Base-by-base conservation (phyloP, 768 basidiomycete species). In the Tulasnella sp. region DNA sequence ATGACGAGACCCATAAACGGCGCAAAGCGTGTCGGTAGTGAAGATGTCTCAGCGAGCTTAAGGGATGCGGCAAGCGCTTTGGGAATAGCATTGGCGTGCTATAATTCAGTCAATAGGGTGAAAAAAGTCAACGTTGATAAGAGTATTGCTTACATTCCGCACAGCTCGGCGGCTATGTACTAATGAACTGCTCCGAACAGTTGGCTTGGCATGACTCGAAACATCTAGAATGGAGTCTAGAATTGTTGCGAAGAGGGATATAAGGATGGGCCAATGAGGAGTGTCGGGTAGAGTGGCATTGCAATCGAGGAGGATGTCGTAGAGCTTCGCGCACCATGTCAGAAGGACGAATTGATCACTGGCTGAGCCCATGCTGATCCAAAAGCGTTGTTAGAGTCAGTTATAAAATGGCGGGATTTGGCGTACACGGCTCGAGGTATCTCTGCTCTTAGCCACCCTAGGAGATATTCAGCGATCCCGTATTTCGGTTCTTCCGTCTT, bases 371-470 rank as follows among this genome's bases (percentile, higher is more conserved):
- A 23, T 15, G 55, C 40, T 39, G 73, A 55, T 46, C 7, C n/a
- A 37, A 48, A 16, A 26, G 67, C 18, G 26, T 9, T 35, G 71
- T 61, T n/a, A 80, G 57, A 55, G 74, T 73, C 71, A 37, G 77
- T 73, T 75, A 46, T 71, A 72, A 42, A 42, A 72, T 11, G 5
- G 16, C 9, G 15, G 39, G 6, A 16, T 72, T 86, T 84, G 10
- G 86, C 85, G 46, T 86, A 86, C 81, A 89, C 3, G 88, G 84
- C 26, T 91, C 85, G 70, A 86, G 88, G 86, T 0, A 90, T 89
- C 82, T 97, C 93, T 69, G 87, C 86, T 7, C 88, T 86, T 10
- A 94, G 85, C 93, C 94, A 96, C 61, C 88, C 92, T 46, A 94
- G 83, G 20, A 95, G 88, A 81, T 91, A 88, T 81, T 93, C 82